A percentile compares a stretch with the other conserved stretches of the same genome.
Conservation (phyloP, 192 early-diverging fungal genomes). For the Dissophora globulifera region DNA sequence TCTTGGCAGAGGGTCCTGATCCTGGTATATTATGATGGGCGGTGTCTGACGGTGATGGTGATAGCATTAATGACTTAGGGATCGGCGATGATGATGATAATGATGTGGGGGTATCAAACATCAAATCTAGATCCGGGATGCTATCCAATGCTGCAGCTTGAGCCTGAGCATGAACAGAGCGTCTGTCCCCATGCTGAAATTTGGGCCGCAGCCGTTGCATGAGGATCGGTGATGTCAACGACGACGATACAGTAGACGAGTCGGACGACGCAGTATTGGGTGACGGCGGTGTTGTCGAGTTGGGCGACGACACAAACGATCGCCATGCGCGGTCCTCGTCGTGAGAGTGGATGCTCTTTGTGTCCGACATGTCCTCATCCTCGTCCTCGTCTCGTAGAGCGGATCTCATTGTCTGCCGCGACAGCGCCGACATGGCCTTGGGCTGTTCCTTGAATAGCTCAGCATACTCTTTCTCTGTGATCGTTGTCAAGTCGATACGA, state of each 20-base stretch:
- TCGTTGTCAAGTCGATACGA: conserved; percentile 20
- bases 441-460: conserved; percentile 30
- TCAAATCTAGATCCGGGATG: conserved; percentile 10
- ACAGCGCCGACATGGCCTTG: conserved; percentile 19
- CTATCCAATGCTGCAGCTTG: not conserved
- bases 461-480: conserved; percentile 35
- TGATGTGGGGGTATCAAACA: not conserved
- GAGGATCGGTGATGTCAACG: conserved; percentile 24
- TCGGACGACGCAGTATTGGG: conserved; percentile 25
- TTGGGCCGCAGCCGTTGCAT: conserved; percentile 13
- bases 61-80: too few relatives aligned
- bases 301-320: conserved; percentile 52
- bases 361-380: conserved; percentile 51
- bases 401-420: conserved; percentile 2
- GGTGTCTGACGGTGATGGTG: too few relatives aligned
- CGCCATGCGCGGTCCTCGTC: conserved; percentile 39
- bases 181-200: too few relatives aligned
- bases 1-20: too few relatives aligned
- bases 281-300: conserved; percentile 46
- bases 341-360: conserved; percentile 40
- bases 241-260: conserved; percentile 17
- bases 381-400: too few relatives aligned
- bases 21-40: too few relatives aligned
- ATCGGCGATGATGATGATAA: not conserved
- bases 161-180: too few relatives aligned